Base-by-base conservation (phyloP, 176 grass and related monocot species). In the Olyra latifolia region DNA sequence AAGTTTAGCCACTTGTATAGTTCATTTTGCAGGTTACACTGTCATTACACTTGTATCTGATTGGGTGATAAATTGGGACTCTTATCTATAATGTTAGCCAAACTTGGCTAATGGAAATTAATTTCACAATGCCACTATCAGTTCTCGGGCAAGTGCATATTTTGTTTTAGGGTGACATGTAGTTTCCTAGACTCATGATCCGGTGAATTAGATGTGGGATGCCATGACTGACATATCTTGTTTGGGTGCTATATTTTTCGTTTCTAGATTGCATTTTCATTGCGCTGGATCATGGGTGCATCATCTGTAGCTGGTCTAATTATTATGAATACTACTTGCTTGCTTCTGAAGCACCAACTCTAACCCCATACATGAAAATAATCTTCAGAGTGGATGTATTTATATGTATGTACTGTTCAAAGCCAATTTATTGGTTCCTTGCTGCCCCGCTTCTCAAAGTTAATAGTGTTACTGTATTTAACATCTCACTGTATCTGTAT, bases 401-500 rank as follows among this genome's bases (percentile, higher is more conserved):
- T 66, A 12, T 41, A 62, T 35, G 32, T 35, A 35, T 44, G 7
- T 25, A 27, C 52, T 62, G 23, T 77, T 62, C 30, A 0, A 32
- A 17, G 48, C 57, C n/a, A 8, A 57, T 46, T 64, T 68, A 52
- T 58, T 6, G 5, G 7, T 11, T 22, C 69, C 11, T 44, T 69
- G 46, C 3, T 61, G 29, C 32, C 7, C 3, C 16, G 24, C 17
- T 58, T 67, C 45, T 41, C 28, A 50, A 74, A 17, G 47, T 20
- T 19, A 69, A 16, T 32, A 46, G 0, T 55, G 12, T 79, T 32
- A 46, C 0, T 55, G 12, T 79, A 53, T 69, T 40, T 62, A 50
- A 23, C 66, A 53, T 45, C 75, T 84, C 35, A 69, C 7, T 69
- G 62, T 73, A 49, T 75, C 20, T 69, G 0, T 55, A 13, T 41